Base-by-base conservation (phyloP, 306 rosid genomes). In the Glycine soja region DNA sequence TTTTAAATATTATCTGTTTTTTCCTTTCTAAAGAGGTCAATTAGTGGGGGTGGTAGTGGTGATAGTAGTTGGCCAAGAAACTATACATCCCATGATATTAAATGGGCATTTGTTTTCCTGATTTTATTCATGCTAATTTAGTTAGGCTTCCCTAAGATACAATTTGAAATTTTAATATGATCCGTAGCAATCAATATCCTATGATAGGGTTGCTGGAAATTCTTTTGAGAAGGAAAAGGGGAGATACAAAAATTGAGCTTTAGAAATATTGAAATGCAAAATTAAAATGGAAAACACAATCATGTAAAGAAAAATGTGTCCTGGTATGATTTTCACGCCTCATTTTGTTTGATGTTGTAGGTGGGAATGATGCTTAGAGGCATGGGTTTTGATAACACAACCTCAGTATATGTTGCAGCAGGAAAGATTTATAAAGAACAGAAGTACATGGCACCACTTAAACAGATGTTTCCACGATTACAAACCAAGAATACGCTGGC, bases 351-450 rank as follows among this genome's bases (percentile, higher is more conserved):
- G 47, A 46, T 79, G 14, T 53, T 84, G 76, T 82, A 95, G 99
- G 99, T 95, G 36, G 98, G 99, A 70, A 89, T 93, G 98, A 91
- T 93, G 98, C 98, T 95, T 70, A 89, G 96, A 82, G 99, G 97
- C 85, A 95, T 95, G 99, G 98, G 97, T 51, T 95, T 91, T 78
- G 93, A 95, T 88, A 95, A 93, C 83, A 88, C 94, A 36, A 95
- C 96, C 73, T 85, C 90, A 32, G 90, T 95, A 50, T 95, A 90
- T 77, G 91, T 95, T 82, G 99, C 98, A 59, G 97, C 98, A 5
- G 99, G 99, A 57, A 90, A 85, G 75, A 93, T 95, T 80, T 95
- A 95, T 84, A 93, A 85, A 84, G 95, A 86, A 15, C 92, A 90
- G 6, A 93, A 91, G 84, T 93, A 85, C 86, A 91, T 95, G 96